A percentile compares a stretch with the other conserved stretches of the same genome.
Conservation (phyloP, 139 green algal species). For the Pycnococcus provasolii region DNA sequence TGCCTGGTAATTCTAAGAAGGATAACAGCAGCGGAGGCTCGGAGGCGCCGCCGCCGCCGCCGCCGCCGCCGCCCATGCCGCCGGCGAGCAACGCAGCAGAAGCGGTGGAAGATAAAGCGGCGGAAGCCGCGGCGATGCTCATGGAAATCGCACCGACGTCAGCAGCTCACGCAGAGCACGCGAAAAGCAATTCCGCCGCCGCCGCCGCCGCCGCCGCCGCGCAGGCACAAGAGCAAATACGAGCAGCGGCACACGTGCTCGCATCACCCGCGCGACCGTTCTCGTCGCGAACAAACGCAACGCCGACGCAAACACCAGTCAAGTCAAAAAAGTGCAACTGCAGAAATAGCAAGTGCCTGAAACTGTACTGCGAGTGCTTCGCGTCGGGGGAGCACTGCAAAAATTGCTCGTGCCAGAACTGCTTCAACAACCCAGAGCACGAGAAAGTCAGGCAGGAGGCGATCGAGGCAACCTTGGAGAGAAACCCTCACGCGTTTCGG, state of each 20-base stretch:
- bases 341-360: conserved; percentile 45
- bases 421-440: conserved; percentile 50
- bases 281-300: background rate
- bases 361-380: conserved; percentile 59
- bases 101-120: background rate
- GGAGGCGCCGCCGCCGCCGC: too few relatives aligned
- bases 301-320: background rate
- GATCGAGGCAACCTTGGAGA: conserved; percentile 31
- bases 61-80: too few relatives aligned
- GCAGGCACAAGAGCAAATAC: background rate
- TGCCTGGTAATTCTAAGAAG: too few relatives aligned
- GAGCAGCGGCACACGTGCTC: background rate
- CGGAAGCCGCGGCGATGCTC: background rate
- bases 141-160: background rate
- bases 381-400: conserved; percentile 49
- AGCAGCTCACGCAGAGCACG: background rate
- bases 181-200: background rate
- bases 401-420: conserved; percentile 53
- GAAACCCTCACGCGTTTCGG: conserved; percentile 49
- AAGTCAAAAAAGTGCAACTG: conserved; percentile 38
- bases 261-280: too few relatives aligned
- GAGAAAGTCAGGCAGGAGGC: conserved; percentile 30
- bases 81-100: background rate
- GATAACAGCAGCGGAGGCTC: too few relatives aligned
- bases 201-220: too few relatives aligned